phyloP scores from a whole-genome alignment of 352 stramenopile species.

The Globisporangium splendens region DNA sequence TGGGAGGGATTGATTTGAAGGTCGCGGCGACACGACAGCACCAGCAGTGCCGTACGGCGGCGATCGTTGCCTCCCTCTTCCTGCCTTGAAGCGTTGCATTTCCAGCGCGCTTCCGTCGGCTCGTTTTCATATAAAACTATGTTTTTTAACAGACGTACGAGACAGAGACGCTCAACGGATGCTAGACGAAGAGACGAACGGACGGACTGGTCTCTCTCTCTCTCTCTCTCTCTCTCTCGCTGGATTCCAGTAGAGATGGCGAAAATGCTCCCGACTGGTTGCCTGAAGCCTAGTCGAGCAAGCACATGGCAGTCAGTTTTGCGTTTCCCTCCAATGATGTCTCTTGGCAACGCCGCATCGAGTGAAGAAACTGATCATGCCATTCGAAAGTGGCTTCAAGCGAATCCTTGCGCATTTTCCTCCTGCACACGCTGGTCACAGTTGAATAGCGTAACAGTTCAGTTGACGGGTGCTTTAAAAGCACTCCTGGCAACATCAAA shows the following conservation, averaged over 20 bases:
- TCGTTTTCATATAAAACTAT: constrained; percentile 1
- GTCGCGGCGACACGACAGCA: constrained; percentile 7
- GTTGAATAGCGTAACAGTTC: not conserved
- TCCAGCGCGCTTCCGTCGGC: not conserved
- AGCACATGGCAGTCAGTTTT: not conserved
- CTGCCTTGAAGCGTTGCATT: constrained; percentile 6
- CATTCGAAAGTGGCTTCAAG: not conserved
- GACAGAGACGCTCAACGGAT: constrained; percentile 2
- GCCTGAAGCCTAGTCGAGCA: not conserved
- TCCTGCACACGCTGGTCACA: not conserved
- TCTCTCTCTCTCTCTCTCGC: constrained; percentile 1
- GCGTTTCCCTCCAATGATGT: constrained; percentile 5
- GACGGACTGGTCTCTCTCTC: not conserved
- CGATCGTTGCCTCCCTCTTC: not conserved
- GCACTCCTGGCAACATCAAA: not conserved
- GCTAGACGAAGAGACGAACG: constrained; percentile 7
- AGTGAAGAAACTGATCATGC: not conserved
- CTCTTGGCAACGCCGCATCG: not conserved
- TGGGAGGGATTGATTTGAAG: constrained; percentile 5
- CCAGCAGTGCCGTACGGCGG: not conserved
- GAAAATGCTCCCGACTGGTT: not conserved
- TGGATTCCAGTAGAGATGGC: constrained; percentile 1
- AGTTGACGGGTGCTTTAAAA: not conserved
- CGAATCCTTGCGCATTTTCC: not conserved
- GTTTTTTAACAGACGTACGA: constrained; percentile 10